phyloP scores from a whole-genome alignment of 1,284 basidiomycete species.

The Rhodotorula sp. region DNA sequence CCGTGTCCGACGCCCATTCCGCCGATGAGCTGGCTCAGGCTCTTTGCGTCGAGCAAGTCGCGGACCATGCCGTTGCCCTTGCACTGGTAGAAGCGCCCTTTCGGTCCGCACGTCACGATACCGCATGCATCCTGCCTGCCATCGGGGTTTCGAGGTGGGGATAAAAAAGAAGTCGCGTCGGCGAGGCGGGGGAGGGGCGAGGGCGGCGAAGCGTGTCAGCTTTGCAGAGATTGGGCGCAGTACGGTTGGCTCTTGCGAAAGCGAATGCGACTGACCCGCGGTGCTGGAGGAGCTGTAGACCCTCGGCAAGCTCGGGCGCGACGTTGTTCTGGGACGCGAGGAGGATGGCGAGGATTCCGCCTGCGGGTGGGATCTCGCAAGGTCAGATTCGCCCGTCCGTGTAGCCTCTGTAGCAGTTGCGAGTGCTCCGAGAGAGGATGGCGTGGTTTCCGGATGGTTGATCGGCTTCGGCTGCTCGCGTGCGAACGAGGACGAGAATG shows the following conservation, averaged over 20 bases:
- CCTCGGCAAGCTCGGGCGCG: conserved; percentile 60
- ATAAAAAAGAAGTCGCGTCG: not conserved
- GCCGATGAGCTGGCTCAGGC: conserved; percentile 76
- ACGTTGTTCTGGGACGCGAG: conserved; percentile 40
- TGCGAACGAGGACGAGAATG: too few relatives aligned
- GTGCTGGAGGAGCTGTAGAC: conserved; percentile 86
- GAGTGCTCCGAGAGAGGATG: too few relatives aligned
- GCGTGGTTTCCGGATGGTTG: too few relatives aligned
- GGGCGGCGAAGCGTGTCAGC: not conserved
- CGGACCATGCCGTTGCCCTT: conserved; percentile 99
- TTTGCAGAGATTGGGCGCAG: not conserved
- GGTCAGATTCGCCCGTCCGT: not conserved
- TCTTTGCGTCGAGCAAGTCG: conserved; percentile 86
- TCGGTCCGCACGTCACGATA: conserved; percentile 92
- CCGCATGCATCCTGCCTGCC: conserved; percentile 95
- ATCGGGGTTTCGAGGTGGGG: not conserved
- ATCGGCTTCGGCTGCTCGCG: too few relatives aligned
- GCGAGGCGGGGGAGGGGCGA: not conserved
- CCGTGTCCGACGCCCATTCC: conserved; percentile 99
- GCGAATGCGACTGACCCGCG: conserved; percentile 51
- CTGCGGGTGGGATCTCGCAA: conserved; percentile 13
- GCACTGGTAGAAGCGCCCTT: conserved; percentile 95
- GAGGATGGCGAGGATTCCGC: conserved; percentile 44
- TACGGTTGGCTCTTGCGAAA: not conserved
- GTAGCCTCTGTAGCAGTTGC: not conserved